Percentiles rank a stretch among this genome's conserved stretches.
Evolutionary conservation across 1,139 yeast genomes (phyloP).

Genomic region (Debaryomyces psychrophilus): DNA sequence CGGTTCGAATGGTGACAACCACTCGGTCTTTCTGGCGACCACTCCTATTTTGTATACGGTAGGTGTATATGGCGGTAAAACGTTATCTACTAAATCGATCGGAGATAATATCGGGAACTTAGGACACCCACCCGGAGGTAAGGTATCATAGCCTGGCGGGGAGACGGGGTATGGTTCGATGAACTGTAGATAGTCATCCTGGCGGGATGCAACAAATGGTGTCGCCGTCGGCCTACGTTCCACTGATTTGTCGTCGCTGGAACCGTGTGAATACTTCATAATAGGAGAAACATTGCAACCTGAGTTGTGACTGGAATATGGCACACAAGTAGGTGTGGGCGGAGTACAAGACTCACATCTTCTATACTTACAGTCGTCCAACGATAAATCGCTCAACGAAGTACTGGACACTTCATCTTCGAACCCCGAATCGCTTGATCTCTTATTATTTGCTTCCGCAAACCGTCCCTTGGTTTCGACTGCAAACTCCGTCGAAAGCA

Average conservation of each 20-base stretch:
- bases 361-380: constrained; percentile 1
- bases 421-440: constrained; percentile 4
- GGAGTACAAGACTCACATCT: constrained; percentile 6
- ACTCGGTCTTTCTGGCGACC: constrained; percentile 61
- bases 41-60: constrained; percentile 58
- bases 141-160: constrained; percentile 51
- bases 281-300: background rate
- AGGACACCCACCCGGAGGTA: constrained; percentile 55
- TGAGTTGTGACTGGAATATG: background rate
- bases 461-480: background rate
- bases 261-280: background rate
- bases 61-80: constrained; percentile 58
- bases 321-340: constrained; percentile 7
- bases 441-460: background rate
- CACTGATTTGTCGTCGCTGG: background rate
- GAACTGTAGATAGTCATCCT: constrained; percentile 34
- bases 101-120: constrained; percentile 48
- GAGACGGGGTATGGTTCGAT: constrained; percentile 54
- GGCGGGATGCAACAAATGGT: constrained; percentile 7
- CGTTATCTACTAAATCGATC: constrained; percentile 23
- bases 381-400: constrained; percentile 10
- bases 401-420: constrained; percentile 8
- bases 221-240: background rate
- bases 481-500: background rate
- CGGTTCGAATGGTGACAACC: constrained; percentile 68